Evolutionary conservation across 1,284 basidiomycete species (phyloP).

Genomic region (Austropuccinia psidii): DNA sequence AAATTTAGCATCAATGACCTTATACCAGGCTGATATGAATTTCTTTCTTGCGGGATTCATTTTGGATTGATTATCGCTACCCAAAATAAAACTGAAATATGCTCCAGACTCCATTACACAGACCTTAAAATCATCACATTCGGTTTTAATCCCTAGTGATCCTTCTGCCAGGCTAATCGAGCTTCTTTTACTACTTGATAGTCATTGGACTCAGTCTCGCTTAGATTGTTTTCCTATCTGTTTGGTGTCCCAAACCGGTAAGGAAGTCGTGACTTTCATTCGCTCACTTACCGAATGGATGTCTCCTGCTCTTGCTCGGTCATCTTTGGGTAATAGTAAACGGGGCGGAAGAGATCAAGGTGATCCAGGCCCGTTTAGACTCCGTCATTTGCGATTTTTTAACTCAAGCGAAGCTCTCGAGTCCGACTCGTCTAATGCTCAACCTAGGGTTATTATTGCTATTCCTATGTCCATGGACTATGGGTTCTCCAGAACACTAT

Average conservation of each 20-base stretch:
- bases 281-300: conserved; percentile 99
- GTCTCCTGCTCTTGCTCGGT: conserved; percentile 54
- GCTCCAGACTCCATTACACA: conserved; percentile 69
- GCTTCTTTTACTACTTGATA: conserved; percentile 85
- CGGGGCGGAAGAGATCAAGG: conserved; percentile 2
- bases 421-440: conserved; percentile 59
- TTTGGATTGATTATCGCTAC: conserved; percentile 26
- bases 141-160: conserved; percentile 77
- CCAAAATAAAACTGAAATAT: conserved; percentile 21
- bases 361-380: conserved; percentile 11
- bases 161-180: conserved; percentile 88
- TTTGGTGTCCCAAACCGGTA: conserved; percentile 77
- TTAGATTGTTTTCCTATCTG: conserved; percentile 66
- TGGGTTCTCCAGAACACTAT: conserved; percentile 77
- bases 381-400: conserved; percentile 76
- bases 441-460: conserved; percentile 86
- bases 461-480: conserved; percentile 86
- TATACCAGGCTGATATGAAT: background rate
- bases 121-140: conserved; percentile 66
- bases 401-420: conserved; percentile 69
- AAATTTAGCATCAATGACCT: background rate
- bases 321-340: conserved; percentile 7
- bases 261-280: conserved; percentile 89
- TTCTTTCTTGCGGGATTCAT: background rate
- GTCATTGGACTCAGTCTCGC: conserved; percentile 83